Evolutionary conservation across 2,329 filamentous ascomycete species (phyloP).

Genomic region (Chrysosporium queenslandicum): DNA sequence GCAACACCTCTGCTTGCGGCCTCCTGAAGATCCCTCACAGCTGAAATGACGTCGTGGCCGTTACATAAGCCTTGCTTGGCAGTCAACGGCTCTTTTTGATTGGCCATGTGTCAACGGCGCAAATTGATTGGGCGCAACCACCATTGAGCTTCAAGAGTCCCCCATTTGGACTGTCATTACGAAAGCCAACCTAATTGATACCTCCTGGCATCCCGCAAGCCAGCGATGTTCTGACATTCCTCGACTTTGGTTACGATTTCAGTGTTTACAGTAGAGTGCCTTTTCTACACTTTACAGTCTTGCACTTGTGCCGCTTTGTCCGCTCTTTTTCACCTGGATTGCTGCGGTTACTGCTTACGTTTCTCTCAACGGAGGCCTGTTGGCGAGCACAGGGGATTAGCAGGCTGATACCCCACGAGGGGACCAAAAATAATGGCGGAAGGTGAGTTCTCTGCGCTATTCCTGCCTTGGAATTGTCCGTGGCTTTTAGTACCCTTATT

Average conservation of each 20-base stretch:
- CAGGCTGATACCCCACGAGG: background rate
- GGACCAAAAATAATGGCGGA: slow-evolving; percentile 4
- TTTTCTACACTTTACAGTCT: background rate
- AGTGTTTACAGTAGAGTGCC: background rate
- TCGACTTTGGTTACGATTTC: background rate
- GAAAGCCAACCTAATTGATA: background rate
- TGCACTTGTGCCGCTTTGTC: background rate
- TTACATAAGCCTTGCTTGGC: background rate
- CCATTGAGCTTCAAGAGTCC: slow-evolving; percentile 2
- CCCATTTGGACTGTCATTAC: slow-evolving; percentile 3
- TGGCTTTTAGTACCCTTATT: background rate
- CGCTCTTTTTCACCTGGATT: background rate
- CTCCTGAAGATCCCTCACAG: too few species aligned
- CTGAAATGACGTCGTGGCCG: background rate
- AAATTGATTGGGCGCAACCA: slow-evolving; percentile 6
- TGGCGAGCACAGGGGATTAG: background rate
- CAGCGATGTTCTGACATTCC: background rate
- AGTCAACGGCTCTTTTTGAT: background rate
- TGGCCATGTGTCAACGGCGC: background rate
- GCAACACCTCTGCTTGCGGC: too few species aligned
- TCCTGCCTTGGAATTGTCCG: background rate
- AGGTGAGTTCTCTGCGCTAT: background rate
- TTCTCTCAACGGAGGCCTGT: background rate
- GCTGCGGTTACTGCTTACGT: background rate
- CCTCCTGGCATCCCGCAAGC: background rate